A percentile compares a stretch with the other conserved stretches of the same genome.
phyloP scores from a whole-genome alignment of 2,329 filamentous ascomycete species.

The Cladosporium colombiae region DNA sequence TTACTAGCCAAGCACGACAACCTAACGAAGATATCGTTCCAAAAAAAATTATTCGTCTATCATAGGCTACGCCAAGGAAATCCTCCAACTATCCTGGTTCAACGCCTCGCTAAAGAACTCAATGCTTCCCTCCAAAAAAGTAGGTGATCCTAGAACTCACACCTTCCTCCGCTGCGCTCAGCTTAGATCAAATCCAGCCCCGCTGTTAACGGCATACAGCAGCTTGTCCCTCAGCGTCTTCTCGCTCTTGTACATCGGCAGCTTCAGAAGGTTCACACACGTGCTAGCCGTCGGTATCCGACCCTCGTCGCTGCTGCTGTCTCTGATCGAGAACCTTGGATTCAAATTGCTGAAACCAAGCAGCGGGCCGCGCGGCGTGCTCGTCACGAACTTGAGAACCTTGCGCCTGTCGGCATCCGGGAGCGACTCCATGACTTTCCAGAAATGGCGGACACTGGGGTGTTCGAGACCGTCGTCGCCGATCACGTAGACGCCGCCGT shows the following conservation, averaged over 20 bases:
- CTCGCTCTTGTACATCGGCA: conserved; percentile 76
- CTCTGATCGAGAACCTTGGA: conserved; percentile 85
- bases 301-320: conserved; percentile 73
- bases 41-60: background rate
- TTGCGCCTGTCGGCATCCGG: conserved; percentile 76
- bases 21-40: background rate
- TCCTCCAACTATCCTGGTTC: background rate
- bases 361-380: conserved; percentile 84
- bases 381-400: conserved; percentile 94
- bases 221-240: conserved; percentile 73
- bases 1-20: background rate
- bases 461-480: conserved; percentile 90
- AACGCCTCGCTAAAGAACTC: conserved; percentile 12
- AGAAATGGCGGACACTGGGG: conserved; percentile 82
- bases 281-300: conserved; percentile 91
- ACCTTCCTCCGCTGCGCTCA: background rate
- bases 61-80: background rate
- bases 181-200: conserved; percentile 79
- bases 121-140: background rate
- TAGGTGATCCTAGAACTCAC: background rate
- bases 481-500: conserved; percentile 83
- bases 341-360: conserved; percentile 84
- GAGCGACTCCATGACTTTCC: conserved; percentile 80
- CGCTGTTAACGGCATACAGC: conserved; percentile 84
- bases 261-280: conserved; percentile 90